Conservation (phyloP, 768 basidiomycete species). For the Leccinum truebloodii region DNA sequence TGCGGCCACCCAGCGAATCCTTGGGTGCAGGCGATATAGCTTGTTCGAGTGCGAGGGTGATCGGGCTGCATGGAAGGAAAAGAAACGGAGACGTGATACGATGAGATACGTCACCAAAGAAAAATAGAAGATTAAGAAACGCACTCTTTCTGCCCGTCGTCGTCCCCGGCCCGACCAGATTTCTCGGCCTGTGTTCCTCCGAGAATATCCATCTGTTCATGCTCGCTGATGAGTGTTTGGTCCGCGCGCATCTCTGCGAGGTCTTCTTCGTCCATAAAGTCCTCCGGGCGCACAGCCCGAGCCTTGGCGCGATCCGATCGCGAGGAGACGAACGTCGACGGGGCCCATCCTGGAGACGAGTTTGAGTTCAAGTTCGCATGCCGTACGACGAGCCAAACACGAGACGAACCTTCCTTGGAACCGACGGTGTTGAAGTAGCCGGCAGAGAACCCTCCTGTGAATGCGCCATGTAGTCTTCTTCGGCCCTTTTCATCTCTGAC, state of each 20-base stretch:
- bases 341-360: slow-evolving; percentile 81
- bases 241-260: slow-evolving; percentile 77
- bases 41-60: slow-evolving; percentile 60
- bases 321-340: slow-evolving; percentile 90
- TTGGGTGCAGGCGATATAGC: slow-evolving; percentile 73
- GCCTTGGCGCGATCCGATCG: slow-evolving; percentile 68
- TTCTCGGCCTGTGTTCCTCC: slow-evolving; percentile 56
- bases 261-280: slow-evolving; percentile 99
- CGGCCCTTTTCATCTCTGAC: slow-evolving; percentile 93
- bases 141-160: slow-evolving; percentile 44
- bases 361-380: neutral
- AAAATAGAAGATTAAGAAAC: neutral
- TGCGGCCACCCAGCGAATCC: slow-evolving; percentile 79
- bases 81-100: neutral
- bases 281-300: slow-evolving; percentile 69
- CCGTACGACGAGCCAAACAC: neutral
- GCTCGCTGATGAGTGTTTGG: slow-evolving; percentile 73
- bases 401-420: slow-evolving; percentile 80
- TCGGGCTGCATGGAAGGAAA: slow-evolving; percentile 45
- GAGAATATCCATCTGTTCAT: slow-evolving; percentile 72
- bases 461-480: slow-evolving; percentile 93
- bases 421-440: slow-evolving; percentile 97
- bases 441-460: slow-evolving; percentile 97
- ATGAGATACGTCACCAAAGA: neutral
- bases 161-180: slow-evolving; percentile 32